Base-by-base conservation (phyloP, 331 rosid genomes). In the Telfairia occidentalis region DNA sequence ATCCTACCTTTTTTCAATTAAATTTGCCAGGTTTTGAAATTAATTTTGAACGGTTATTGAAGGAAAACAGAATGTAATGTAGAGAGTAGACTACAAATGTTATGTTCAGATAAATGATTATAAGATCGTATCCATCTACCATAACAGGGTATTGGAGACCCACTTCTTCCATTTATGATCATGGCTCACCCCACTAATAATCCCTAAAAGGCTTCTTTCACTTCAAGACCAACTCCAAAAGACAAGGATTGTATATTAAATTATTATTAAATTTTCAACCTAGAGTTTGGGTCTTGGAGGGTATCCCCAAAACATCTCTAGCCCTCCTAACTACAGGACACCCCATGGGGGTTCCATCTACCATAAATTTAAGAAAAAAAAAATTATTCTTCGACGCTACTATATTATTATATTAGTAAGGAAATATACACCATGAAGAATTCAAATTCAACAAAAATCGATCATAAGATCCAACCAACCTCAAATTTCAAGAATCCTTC, bases 401-500 rank as follows among this genome's bases (percentile, higher is more conserved):
- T 55, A 18, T 13, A n/a, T 30, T 35, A 60, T 16, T 16, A 13
- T 29, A 55, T 24, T 59, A 46, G 55, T 23, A 69, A 69, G 63
- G 10, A 72, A 72, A 72, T 10, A 66, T 38, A 10, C 11, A 19
- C 54, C 23, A 42, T 34, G 8, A 52, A 52, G 21, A 73, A 45
- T 69, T 23, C 55, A 69, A 45, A 67, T 42, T 42, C 26, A 67
- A 21, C 54, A 67, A 10, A 23, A n/a, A 23, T 67, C 54, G 5
- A 67, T 67, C 35, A 67, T 58, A 69, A 54, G 49, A 75, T 76
- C 86, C 76, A 55, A 95, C 99, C 96, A 61, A 95, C 99, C 99
- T 95, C 99, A 85, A 90, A 92, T 80, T 92, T 95, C 85, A 95
- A 87, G 82, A 95, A 95, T 79, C 99, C 99, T 84, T 95, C 97